Conservation (phyloP, 2,329 filamentous ascomycete genomes). For the Trichophyton rubrum region DNA sequence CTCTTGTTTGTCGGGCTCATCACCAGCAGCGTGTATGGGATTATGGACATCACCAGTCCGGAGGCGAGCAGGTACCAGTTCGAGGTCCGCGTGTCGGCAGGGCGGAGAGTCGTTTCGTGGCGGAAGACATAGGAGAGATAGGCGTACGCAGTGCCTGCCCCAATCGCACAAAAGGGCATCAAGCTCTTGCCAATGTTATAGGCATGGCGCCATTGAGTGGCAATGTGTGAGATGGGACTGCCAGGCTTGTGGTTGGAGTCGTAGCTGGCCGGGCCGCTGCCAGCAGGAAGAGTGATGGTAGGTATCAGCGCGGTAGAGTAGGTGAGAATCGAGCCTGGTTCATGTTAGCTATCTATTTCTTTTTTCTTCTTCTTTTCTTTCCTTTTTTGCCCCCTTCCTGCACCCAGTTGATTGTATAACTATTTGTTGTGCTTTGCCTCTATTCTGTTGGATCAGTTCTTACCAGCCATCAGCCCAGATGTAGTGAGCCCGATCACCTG, state of each 20-base stretch:
- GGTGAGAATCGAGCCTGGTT: conserved; percentile 10
- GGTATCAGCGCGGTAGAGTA: conserved; percentile 11
- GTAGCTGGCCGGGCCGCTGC: conserved; percentile 9
- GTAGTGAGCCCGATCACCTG: conserved; percentile 12
- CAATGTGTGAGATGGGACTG: conserved; percentile 16
- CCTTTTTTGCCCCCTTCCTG: neutral
- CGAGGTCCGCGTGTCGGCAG: conserved; percentile 10
- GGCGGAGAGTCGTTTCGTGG: conserved; percentile 5
- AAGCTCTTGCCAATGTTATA: conserved; percentile 43
- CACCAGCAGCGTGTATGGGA: conserved; percentile 22
- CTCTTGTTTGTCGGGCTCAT: conserved; percentile 22
- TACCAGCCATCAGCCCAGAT: conserved; percentile 10
- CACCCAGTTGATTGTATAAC: no score
- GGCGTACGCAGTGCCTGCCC: conserved; percentile 41
- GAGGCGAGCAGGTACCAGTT: conserved; percentile 20
- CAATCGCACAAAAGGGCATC: conserved; percentile 39
- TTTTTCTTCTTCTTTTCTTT: neutral
- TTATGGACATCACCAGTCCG: conserved; percentile 20
- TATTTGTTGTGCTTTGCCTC: neutral
- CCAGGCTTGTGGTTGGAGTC: conserved; percentile 11
- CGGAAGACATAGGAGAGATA: conserved; percentile 24
- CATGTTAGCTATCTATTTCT: neutral
- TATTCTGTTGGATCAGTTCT: neutral
- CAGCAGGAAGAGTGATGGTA: conserved; percentile 9
- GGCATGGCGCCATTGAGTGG: conserved; percentile 21